Evolutionary conservation across 371 early-diverging fungal species (phyloP), one percentile per base, ranked within the genome.

Genomic region (Dinochytrium kinnereticum): DNA sequence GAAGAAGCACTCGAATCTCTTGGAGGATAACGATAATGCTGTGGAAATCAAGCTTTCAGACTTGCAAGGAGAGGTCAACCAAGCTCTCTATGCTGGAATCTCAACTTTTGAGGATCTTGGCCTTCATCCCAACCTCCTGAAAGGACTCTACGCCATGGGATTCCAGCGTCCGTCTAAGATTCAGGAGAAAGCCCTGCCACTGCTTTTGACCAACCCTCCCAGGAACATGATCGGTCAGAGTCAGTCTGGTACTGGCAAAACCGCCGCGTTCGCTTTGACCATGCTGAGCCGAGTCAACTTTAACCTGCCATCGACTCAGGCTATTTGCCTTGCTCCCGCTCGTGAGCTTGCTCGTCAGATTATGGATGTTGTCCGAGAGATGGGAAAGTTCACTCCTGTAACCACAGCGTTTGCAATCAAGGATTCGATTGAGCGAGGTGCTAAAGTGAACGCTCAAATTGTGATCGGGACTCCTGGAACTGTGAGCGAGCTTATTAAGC

Each of bases 311-410:
- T 44, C 72, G 51, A 72, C 87, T 0, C 91, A 97, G 90, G 98
- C 96, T 1, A 80, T 99, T 55, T 95, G 98, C 80, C 78, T 99
- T 68, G 95, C 98, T 1, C 99, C 99, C 31, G 91, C 99, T 50
- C 92, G 99, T 72, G 99, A 99, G 86, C 85, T 99, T 69, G 98
- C 95, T 21, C 90, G 92, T 40, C 99, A 99, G 85, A 98, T 98
- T 77, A 87, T 93, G 86, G 92, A 94, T 69, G 98, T 96, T 21
- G 91, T 96, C 30, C 81, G 86, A 76, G 86, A 90, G 71, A 93
- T 99, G 95, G 94, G 94, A 68, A 89, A 93, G 77, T 96, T 87
- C 78, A 93, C 97, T 5, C 80, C 87, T 31, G 88, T 95, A 73
- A 91, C 87, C 2, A 90, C 88, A 1, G 84, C 85, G 33, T 85